Conservation (phyloP, 192 early-diverging fungal genomes). For the Martensiomyces pterosporus region DNA sequence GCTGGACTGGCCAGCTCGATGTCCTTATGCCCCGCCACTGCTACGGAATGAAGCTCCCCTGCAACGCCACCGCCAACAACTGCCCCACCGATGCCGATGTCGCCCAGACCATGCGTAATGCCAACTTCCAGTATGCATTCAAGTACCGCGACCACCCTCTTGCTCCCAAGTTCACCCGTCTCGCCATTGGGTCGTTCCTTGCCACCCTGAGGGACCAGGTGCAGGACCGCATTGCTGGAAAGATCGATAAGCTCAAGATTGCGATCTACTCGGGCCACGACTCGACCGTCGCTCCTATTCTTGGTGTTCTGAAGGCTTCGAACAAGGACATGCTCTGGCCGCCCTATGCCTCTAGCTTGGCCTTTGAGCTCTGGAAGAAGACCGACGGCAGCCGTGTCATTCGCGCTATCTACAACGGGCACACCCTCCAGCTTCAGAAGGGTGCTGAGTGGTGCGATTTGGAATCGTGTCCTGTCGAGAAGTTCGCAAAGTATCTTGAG, state of each 20-base stretch:
- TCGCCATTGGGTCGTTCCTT: constrained; percentile 15
- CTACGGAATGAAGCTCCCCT: constrained; percentile 25
- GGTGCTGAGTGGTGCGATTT: constrained; percentile 2
- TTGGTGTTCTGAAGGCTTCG: constrained; percentile 8
- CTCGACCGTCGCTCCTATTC: constrained; percentile 17
- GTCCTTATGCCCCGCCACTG: constrained; percentile 39
- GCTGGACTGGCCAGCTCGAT: constrained; percentile 40
- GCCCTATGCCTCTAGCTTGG: constrained; percentile 22
- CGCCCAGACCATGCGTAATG: constrained; percentile 13
- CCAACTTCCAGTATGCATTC: background rate
- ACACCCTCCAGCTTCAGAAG: constrained; percentile 2
- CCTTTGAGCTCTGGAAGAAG: no score
- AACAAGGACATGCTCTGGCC: constrained; percentile 27
- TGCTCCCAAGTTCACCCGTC: constrained; percentile 2
- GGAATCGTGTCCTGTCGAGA: background rate
- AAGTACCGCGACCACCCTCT: background rate
- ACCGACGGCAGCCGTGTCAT: constrained; percentile 10
- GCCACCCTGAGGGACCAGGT: background rate
- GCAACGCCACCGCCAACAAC: constrained; percentile 8
- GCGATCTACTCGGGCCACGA: constrained; percentile 31
- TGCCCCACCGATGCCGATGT: constrained; percentile 39
- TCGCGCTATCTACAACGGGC: constrained; percentile 35
- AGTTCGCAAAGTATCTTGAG: constrained; percentile 1
- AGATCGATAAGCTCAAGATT: constrained; percentile 6
- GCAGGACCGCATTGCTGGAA: background rate